phyloP scores from a whole-genome alignment of 345 rosid genomes.

The Euclidium syriacum region DNA sequence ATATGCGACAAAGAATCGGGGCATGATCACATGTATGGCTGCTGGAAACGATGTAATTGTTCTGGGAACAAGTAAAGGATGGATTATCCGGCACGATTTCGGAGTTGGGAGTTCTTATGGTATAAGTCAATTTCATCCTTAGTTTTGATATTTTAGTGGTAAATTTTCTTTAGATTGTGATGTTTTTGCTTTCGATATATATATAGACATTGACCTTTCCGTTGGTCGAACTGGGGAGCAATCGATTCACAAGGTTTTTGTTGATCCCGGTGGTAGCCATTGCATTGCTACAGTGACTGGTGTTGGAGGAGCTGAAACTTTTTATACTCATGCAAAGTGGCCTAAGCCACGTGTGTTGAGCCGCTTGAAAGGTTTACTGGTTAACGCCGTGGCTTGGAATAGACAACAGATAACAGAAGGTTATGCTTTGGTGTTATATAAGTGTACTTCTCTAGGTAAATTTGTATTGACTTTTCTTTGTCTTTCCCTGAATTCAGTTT shows the following conservation, averaged over 20 bases:
- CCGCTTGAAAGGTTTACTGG: constrained; percentile 76
- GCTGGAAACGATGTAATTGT: constrained; percentile 95
- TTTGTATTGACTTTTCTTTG: constrained; percentile 10
- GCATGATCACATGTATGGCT: constrained; percentile 88
- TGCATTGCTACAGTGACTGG: constrained; percentile 84
- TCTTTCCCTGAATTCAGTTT: constrained; percentile 42
- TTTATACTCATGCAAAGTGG: constrained; percentile 93
- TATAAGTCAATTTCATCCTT: constrained; percentile 12
- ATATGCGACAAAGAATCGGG: constrained; percentile 83
- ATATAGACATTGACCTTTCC: constrained; percentile 79
- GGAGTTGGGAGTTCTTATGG: constrained; percentile 78
- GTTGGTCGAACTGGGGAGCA: constrained; percentile 86
- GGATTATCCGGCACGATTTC: constrained; percentile 90
- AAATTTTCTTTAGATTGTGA: too few species aligned
- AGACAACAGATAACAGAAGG: constrained; percentile 94
- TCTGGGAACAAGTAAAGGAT: constrained; percentile 89
- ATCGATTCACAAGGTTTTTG: constrained; percentile 83
- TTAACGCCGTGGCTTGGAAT: constrained; percentile 94
- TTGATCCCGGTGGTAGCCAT: constrained; percentile 98
- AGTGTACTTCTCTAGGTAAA: not conserved
- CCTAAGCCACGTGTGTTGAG: constrained; percentile 73
- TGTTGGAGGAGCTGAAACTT: constrained; percentile 81
- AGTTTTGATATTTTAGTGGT: not conserved
- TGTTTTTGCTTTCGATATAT: constrained; percentile 10
- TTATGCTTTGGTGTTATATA: constrained; percentile 24